These are phyloP conservation scores for Ogataea pignaliae DNA, from an alignment of 805 yeast species.

Conservation along the genomic window DNA sequence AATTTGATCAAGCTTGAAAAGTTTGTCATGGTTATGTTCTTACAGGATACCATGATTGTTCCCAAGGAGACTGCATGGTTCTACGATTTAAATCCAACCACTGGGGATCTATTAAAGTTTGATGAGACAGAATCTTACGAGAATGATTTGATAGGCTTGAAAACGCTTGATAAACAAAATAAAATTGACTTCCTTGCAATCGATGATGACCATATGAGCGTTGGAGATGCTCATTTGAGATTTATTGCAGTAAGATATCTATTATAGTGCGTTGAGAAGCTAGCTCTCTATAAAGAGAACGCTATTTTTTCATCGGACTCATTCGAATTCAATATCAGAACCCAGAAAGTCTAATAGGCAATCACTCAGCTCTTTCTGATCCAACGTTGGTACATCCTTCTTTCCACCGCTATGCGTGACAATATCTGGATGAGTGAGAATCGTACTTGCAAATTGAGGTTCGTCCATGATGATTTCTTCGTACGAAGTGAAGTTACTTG, in stretches of 20 bases:
- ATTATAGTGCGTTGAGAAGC: slow-evolving; percentile 22
- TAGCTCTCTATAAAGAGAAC: no score
- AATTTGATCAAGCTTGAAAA: slow-evolving; percentile 43
- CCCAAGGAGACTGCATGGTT: slow-evolving; percentile 75
- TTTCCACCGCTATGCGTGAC: background rate
- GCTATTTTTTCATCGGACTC: background rate
- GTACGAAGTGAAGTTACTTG: no score
- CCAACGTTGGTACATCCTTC: background rate
- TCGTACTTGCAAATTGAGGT: no score
- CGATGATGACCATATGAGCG: slow-evolving; percentile 61
- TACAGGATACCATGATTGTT: slow-evolving; percentile 59
- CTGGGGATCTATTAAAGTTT: slow-evolving; percentile 42
- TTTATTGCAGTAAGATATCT: slow-evolving; percentile 42
- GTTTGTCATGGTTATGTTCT: slow-evolving; percentile 57
- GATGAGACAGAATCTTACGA: slow-evolving; percentile 44
- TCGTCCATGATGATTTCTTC: no score
- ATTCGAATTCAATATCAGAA: slow-evolving; percentile 24
- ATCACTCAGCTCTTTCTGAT: background rate
- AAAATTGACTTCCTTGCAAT: slow-evolving; percentile 46
- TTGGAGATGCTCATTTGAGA: slow-evolving; percentile 47
- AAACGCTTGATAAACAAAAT: slow-evolving; percentile 36
- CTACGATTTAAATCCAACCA: slow-evolving; percentile 43
- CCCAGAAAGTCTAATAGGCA: slow-evolving; percentile 19
- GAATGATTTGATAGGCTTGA: slow-evolving; percentile 60
- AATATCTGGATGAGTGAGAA: no score